phyloP scores from a whole-genome alignment of 306 rosid species.

The Sechiopsis laciniata region DNA sequence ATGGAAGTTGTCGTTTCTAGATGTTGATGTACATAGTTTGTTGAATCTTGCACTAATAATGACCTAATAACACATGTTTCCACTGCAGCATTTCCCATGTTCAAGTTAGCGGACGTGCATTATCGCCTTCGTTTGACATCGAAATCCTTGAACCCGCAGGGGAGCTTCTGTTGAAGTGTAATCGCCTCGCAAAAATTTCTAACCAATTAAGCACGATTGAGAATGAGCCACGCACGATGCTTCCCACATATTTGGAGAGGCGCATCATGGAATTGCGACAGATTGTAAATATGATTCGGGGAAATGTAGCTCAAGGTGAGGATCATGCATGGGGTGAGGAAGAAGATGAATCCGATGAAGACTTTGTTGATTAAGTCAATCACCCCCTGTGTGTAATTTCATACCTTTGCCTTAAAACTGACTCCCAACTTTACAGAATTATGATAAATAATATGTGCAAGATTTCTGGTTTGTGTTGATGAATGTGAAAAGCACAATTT shows the following conservation, averaged over 20 bases:
- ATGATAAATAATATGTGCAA: conserved; percentile 12
- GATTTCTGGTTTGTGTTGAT: background rate
- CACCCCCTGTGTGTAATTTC: background rate
- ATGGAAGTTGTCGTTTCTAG: too few species aligned
- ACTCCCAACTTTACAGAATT: background rate
- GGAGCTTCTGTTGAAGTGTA: conserved; percentile 44
- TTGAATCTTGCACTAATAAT: background rate
- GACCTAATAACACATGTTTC: background rate
- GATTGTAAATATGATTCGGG: conserved; percentile 34
- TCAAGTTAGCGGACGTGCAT: conserved; percentile 50
- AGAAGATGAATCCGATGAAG: conserved; percentile 49
- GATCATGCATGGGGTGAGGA: conserved; percentile 42
- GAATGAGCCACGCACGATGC: conserved; percentile 21
- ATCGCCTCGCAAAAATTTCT: conserved; percentile 26
- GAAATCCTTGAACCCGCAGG: conserved; percentile 55
- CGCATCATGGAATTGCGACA: conserved; percentile 31
- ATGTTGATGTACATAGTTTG: background rate
- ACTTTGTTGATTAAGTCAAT: conserved; percentile 29
- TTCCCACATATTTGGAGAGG: conserved; percentile 19
- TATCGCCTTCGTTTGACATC: conserved; percentile 56
- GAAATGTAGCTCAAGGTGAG: conserved; percentile 22
- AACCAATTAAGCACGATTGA: conserved; percentile 26
- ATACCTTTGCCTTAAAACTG: background rate
- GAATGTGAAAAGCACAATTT: background rate
- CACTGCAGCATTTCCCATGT: conserved; percentile 64